Evolutionary conservation across 768 basidiomycete species (phyloP).

Genomic region (Glaciozyma antarctica): DNA sequence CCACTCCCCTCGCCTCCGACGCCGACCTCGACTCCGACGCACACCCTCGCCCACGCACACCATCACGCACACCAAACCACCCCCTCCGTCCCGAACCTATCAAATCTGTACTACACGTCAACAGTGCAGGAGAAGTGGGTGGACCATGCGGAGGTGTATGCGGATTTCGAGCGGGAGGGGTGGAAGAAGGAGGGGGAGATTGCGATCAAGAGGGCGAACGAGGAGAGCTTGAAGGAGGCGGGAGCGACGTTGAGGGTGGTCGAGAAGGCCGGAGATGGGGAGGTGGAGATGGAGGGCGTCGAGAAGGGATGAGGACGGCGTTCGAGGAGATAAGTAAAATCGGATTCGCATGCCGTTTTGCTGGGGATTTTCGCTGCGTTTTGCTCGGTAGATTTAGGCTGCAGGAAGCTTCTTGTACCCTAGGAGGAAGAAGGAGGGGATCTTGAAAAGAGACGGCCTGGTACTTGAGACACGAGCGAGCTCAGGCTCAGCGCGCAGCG

Average conservation of each 20-base stretch:
- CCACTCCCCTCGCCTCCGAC: slow-evolving; percentile 41
- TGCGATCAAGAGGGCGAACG: slow-evolving; percentile 20
- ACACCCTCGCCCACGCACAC: slow-evolving; percentile 34
- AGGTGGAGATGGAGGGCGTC: neutral
- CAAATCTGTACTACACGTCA: slow-evolving; percentile 1
- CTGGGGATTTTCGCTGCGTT: no score
- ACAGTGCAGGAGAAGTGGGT: slow-evolving; percentile 27
- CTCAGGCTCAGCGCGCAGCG: no score
- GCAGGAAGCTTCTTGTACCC: no score
- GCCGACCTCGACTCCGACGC: slow-evolving; percentile 29
- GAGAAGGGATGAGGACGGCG: neutral
- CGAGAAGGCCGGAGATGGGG: neutral
- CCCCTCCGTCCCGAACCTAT: neutral
- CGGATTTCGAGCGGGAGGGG: slow-evolving; percentile 30
- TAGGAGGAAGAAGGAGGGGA: no score
- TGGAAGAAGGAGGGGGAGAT: slow-evolving; percentile 34
- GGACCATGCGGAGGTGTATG: slow-evolving; percentile 42
- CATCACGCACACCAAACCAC: slow-evolving; percentile 48
- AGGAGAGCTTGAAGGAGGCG: slow-evolving; percentile 16
- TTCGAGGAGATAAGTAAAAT: no score
- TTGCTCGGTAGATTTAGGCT: no score
- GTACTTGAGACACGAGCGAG: no score
- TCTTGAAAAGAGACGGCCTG: no score
- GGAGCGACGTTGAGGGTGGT: neutral
- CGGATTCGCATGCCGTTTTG: no score